phyloP scores from a whole-genome alignment of 805 yeast genomes.

The Candida hispaniensis region DNA sequence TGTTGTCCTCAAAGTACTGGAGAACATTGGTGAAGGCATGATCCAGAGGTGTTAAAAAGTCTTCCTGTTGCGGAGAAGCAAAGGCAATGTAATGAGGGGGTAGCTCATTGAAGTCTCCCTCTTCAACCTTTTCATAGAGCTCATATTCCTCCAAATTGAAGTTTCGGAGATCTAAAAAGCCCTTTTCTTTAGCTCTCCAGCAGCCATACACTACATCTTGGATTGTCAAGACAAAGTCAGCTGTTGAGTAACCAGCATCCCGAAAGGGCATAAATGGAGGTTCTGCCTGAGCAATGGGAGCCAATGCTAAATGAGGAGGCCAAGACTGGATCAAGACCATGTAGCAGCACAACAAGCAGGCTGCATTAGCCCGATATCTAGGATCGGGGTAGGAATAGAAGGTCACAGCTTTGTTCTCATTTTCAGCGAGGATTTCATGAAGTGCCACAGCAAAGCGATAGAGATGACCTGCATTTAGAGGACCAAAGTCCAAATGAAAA shows the following conservation, averaged over 20 bases:
- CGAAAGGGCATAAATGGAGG: constrained; percentile 93
- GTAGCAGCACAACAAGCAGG: constrained; percentile 86
- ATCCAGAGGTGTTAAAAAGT: constrained; percentile 22
- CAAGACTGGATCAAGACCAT: constrained; percentile 91
- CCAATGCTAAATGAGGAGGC: constrained; percentile 97
- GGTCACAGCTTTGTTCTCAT: constrained; percentile 81
- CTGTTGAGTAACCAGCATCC: constrained; percentile 94
- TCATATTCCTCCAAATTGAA: constrained; percentile 93
- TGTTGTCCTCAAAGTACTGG: constrained; percentile 56
- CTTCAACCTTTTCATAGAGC: constrained; percentile 88
- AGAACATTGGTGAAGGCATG: constrained; percentile 59
- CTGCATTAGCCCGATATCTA: constrained; percentile 81
- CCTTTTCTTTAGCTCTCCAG: constrained; percentile 94
- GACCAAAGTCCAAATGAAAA: constrained; percentile 96
- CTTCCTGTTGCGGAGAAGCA: constrained; percentile 73
- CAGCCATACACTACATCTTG: constrained; percentile 94
- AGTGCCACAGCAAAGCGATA: constrained; percentile 91
- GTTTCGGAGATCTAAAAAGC: constrained; percentile 71
- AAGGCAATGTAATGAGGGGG: constrained; percentile 94
- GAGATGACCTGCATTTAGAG: constrained; percentile 82
- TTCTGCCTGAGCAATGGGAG: constrained; percentile 82
- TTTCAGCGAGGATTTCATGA: constrained; percentile 78
- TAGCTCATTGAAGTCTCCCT: constrained; percentile 87
- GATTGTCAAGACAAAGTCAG: constrained; percentile 86
- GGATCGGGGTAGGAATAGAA: constrained; percentile 78